A percentile compares a stretch with the other conserved stretches of the same genome.
These are phyloP conservation scores for Aspergillus brunneoviolaceus DNA, from an alignment of 2,329 filamentous ascomycete species.

Conservation along the genomic window DNA sequence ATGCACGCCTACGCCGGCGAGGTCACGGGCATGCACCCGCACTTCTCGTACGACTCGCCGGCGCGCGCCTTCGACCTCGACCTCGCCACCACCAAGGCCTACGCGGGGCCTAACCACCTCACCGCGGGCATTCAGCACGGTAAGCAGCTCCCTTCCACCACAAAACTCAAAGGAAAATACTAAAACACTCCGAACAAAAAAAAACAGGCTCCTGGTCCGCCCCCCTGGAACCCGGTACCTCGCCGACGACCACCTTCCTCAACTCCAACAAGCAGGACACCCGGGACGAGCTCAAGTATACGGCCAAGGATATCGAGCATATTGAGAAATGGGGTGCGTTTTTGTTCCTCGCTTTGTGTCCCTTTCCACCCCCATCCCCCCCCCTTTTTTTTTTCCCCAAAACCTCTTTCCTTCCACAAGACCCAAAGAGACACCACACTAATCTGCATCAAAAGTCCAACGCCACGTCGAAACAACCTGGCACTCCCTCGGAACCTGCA, in stretches of 20 bases:
- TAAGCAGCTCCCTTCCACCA: conserved; percentile 22
- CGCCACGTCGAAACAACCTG: conserved; percentile 75
- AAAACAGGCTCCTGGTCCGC: conserved; percentile 58
- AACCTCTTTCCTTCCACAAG: background rate
- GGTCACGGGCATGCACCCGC: conserved; percentile 65
- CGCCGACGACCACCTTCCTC: conserved; percentile 52
- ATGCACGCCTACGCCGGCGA: conserved; percentile 79
- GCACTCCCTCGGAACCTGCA: conserved; percentile 69
- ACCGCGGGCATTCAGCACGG: conserved; percentile 72
- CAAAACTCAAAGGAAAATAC: background rate
- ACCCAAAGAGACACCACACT: background rate
- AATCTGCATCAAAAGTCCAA: conserved; percentile 47
- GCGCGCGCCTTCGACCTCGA: conserved; percentile 72
- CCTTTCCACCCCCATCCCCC: no score
- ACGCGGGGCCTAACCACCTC: conserved; percentile 71
- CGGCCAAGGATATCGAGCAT: conserved; percentile 52
- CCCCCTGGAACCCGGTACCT: conserved; percentile 57
- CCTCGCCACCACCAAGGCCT: conserved; percentile 70
- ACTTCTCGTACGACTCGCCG: conserved; percentile 68
- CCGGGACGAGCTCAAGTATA: conserved; percentile 66
- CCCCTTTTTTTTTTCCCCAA: no score
- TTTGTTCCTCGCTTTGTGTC: background rate
- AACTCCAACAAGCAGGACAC: conserved; percentile 64
- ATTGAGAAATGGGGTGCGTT: conserved; percentile 61
- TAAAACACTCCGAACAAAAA: background rate